Evolutionary conservation across 306 rosid species (phyloP), one percentile per base, ranked within the genome.

Genomic region (Lathyrus oleraceus): DNA sequence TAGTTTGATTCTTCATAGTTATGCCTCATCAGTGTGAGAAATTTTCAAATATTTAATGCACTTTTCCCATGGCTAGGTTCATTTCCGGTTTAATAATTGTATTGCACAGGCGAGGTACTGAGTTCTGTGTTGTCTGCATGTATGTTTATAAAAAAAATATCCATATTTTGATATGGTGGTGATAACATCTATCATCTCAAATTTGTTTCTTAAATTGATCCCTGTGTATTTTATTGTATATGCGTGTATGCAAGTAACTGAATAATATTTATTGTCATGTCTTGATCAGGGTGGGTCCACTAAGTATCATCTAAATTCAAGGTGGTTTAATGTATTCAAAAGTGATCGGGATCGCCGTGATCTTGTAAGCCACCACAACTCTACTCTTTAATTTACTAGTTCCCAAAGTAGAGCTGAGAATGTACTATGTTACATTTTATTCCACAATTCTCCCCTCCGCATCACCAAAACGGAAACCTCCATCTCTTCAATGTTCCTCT

Each of bases 291-390:
- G 96, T 71, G 99, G 97, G 73, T 87, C 99, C 59, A 70, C 92
- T 15, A 94, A 88, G 74, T 94, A 90, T 84, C 96, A 94, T 87
- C 78, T 94, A 58, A 80, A 76, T 67, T 94, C 95, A 19, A 88
- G 92, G 83, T 94, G 99, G 99, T 81, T 91, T 78, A 93, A 94
- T 80, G 88, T 86, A 58, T 88, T 94, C 74, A 88, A 81, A 78
- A 91, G 97, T 14, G 98, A 91, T 5, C 87, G 97, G 66, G 98
- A 91, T 83, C 96, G 87, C 39, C 94, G 96, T 53, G 98, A 94
- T 79, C 96, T 94, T 69, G 98, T 94, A 83, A 69, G 62, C 71
- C 69, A 79, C 58, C 43, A 2, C 20, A 57, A 57, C 36, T 65
- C 32, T 40, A 8, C 67, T 79, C 48, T 61, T 56, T 76, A 61